These are phyloP conservation scores for Ambrosia artemisiifolia DNA, from an alignment of 129 eudicot genomes.

Conservation along the genomic window DNA sequence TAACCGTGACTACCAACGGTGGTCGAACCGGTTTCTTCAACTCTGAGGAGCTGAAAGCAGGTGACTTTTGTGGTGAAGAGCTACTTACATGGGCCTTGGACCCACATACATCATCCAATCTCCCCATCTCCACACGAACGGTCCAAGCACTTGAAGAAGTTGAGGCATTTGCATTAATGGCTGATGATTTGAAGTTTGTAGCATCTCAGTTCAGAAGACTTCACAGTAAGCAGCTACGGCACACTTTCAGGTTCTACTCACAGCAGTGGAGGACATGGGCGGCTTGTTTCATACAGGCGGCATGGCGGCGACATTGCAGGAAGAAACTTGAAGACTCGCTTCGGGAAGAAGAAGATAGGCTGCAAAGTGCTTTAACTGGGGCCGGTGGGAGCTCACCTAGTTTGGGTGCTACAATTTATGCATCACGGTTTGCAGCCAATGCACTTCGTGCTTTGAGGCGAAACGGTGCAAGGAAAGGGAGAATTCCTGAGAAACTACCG, in stretches of 20 bases:
- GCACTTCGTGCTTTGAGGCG: constrained; percentile 67
- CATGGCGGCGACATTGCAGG: constrained; percentile 82
- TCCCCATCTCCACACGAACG: constrained; percentile 88
- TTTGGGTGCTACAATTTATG: constrained; percentile 83
- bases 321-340: constrained; percentile 81
- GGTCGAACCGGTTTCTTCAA: constrained; percentile 94
- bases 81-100: constrained; percentile 98
- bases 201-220: constrained; percentile 94
- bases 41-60: constrained; percentile 64
- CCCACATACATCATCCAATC: constrained; percentile 82
- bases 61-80: constrained; percentile 99
- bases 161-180: constrained; percentile 83
- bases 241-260: constrained; percentile 87
- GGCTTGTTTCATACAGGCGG: constrained; percentile 96
- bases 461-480: constrained; percentile 57
- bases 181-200: constrained; percentile 87
- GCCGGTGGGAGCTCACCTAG: constrained; percentile 77
- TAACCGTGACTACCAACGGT: constrained; percentile 81
- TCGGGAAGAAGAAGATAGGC: constrained; percentile 71
- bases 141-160: constrained; percentile 89
- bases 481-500: constrained; percentile 73
- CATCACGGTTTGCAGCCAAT: constrained; percentile 90
- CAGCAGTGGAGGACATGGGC: constrained; percentile 99
- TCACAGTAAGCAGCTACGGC: constrained; percentile 94
- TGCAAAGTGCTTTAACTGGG: constrained; percentile 70